A percentile compares a stretch with the other conserved stretches of the same genome.
Evolutionary conservation across 2,329 filamentous ascomycete species (phyloP).

Genomic region (Aurifilum marmelostoma): DNA sequence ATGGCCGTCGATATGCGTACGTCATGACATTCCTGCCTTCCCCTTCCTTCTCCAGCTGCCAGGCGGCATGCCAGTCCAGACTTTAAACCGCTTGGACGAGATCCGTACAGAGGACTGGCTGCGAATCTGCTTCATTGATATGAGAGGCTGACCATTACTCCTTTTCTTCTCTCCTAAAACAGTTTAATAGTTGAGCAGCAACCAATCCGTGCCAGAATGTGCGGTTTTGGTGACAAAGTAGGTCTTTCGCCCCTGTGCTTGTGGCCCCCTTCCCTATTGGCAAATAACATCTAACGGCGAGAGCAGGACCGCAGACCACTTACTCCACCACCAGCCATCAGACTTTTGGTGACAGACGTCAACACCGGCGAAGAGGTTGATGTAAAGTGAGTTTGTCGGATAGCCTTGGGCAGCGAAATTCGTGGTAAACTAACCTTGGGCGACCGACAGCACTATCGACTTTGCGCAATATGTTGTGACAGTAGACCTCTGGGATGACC

Average conservation of each 20-base stretch:
- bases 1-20: conserved; percentile 26
- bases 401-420: neutral
- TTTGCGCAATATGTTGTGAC: conserved; percentile 55
- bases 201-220: conserved; percentile 93
- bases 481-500: conserved; percentile 70
- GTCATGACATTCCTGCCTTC: conserved; percentile 6
- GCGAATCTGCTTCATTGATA: neutral
- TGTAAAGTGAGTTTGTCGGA: conserved; percentile 67
- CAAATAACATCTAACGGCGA: conserved; percentile 12
- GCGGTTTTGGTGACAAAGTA: conserved; percentile 98
- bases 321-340: conserved; percentile 90
- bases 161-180: neutral
- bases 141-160: neutral
- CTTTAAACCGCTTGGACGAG: neutral
- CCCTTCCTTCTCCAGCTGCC: neutral
- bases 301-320: conserved; percentile 87
- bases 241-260: conserved; percentile 31
- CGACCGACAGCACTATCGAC: conserved; percentile 21
- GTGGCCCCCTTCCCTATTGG: conserved; percentile 9
- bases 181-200: conserved; percentile 86
- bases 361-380: conserved; percentile 79
- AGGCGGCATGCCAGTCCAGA: neutral
- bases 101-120: neutral
- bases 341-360: conserved; percentile 76
- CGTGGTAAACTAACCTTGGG: conserved; percentile 25